Base-by-base conservation (phyloP, 306 rosid genomes). In the Quercus variabilis region DNA sequence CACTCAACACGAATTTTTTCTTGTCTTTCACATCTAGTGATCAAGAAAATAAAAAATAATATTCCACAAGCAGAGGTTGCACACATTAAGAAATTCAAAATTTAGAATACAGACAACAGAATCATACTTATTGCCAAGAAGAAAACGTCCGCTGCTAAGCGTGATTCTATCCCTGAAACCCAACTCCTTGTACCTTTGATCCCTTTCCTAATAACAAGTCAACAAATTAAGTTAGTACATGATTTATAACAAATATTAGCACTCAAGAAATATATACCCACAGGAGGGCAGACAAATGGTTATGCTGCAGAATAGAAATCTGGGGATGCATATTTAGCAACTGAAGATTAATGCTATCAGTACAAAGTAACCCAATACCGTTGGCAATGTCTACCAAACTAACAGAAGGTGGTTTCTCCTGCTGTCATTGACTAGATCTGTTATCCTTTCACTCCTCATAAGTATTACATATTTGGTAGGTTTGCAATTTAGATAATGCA, bases 101-200 rank as follows among this genome's bases (percentile, higher is more conserved):
- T 73, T 38, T 41, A 74, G 78, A 76, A 75, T 38, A 57, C 64
- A 64, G 18, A 74, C 26, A 6, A 78, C 60, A 80, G 71, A 71
- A 78, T 41, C 93, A 71, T 95, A 95, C 99, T 93, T 95, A 94
- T 95, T 95, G 38, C 99, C 98, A 2, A 95, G 96, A 86, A 95
- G 99, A 93, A 92, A 95, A 41, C 97, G 96, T 56, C 99, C 99
- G 74, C 99, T 95, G 92, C 99, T 95, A 71, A 95, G 98, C 2
- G 99, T 95, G 90, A 95, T 93, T 92, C 97, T 85, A 84, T 95
- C 99, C 86, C 99, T 88, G 90, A 95, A 86, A 64, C 98, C 99
- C 88, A 95, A 82, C 76, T 95, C 99, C 85, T 91, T 95, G 92
- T 93, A 93, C 86, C 99, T 90, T 84, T 93, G 99, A 89, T 95